These are phyloP conservation scores for Claviceps humidiphila DNA, from an alignment of 2,329 filamentous ascomycete species.

Conservation along the genomic window DNA sequence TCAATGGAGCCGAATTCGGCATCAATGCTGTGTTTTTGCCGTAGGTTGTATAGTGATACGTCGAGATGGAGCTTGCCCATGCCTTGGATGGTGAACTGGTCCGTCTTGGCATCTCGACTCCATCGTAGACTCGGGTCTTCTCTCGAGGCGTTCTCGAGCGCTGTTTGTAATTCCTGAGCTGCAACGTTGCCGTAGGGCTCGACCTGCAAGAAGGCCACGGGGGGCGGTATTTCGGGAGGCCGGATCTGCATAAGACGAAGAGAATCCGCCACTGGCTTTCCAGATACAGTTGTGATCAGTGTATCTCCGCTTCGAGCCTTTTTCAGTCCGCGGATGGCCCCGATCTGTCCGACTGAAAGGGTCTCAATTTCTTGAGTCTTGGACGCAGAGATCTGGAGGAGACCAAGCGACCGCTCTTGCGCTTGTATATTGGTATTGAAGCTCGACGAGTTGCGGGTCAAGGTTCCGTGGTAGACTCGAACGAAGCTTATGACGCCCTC, in stretches of 20 bases:
- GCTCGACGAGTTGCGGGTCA: slow-evolving; percentile 60
- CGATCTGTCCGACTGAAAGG: slow-evolving; percentile 79
- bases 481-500: slow-evolving; percentile 85
- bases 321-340: slow-evolving; percentile 82
- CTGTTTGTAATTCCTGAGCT: slow-evolving; percentile 65
- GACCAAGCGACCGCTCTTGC: slow-evolving; percentile 66
- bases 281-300: slow-evolving; percentile 56
- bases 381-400: slow-evolving; percentile 81
- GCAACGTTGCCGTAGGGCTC: slow-evolving; percentile 68
- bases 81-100: slow-evolving; percentile 83
- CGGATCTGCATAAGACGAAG: slow-evolving; percentile 69
- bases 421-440: slow-evolving; percentile 78
- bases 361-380: slow-evolving; percentile 74
- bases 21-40: slow-evolving; percentile 80
- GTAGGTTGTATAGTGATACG: slow-evolving; percentile 75
- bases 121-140: slow-evolving; percentile 90
- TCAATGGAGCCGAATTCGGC: slow-evolving; percentile 81
- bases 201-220: slow-evolving; percentile 92
- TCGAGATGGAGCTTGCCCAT: slow-evolving; percentile 97
- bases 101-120: slow-evolving; percentile 73
- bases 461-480: slow-evolving; percentile 73
- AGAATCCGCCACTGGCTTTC: slow-evolving; percentile 50
- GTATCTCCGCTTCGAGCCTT: slow-evolving; percentile 90
- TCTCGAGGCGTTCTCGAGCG: slow-evolving; percentile 63
- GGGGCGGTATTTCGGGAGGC: slow-evolving; percentile 78